These are phyloP conservation scores for Camellia granthamiana DNA, from an alignment of 148 eudicot genomes.

Conservation along the genomic window DNA sequence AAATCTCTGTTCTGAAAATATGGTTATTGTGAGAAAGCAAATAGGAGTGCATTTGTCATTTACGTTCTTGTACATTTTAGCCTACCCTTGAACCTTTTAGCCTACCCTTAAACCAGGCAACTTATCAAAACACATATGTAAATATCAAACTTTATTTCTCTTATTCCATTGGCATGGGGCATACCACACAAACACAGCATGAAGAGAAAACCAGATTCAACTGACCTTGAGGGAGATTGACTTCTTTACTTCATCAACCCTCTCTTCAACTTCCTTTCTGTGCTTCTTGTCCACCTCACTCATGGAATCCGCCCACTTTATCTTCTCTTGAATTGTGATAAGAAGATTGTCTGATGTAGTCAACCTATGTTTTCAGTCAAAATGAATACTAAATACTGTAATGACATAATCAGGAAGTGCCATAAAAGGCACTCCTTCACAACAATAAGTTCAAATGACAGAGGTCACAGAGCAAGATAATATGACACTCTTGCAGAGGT, in stretches of 20 bases:
- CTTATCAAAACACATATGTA: not conserved
- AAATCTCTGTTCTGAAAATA: too few species aligned
- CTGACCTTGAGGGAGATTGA: conserved; percentile 77
- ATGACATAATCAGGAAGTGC: not conserved
- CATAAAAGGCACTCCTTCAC: not conserved
- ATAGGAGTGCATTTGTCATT: not conserved
- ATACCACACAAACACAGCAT: not conserved
- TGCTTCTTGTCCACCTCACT: conserved; percentile 82
- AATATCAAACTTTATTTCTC: not conserved
- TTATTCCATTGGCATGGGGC: not conserved
- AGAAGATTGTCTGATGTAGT: conserved; percentile 80
- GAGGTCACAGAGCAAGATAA: too few species aligned
- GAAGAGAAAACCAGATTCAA: conserved; percentile 29
- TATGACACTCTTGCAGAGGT: not conserved
- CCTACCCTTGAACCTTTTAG: not conserved
- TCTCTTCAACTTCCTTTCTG: conserved; percentile 77
- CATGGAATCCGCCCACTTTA: conserved; percentile 95
- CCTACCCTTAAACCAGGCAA: not conserved
- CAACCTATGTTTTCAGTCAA: conserved; percentile 43
- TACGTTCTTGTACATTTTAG: not conserved
- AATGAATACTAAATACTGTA: not conserved
- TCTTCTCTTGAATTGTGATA: conserved; percentile 87
- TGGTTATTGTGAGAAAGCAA: not conserved
- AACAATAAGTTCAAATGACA: not conserved
- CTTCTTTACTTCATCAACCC: conserved; percentile 78